Conservation (phyloP, 208 protist genomes). For the Leishmania tropica region DNA sequence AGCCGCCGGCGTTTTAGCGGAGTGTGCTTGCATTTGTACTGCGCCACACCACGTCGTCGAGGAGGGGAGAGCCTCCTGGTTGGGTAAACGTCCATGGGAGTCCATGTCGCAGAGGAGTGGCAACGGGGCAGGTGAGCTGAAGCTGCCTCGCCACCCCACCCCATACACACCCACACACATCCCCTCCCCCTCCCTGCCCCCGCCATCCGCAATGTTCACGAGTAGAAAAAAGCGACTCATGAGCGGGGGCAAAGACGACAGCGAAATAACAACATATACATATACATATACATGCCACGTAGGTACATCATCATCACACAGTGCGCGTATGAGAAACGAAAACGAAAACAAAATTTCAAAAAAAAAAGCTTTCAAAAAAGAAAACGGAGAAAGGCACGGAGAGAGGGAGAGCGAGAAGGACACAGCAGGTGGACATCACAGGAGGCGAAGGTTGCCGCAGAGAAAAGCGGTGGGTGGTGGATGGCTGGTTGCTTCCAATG, state of each 20-base stretch:
- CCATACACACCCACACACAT: too few species aligned
- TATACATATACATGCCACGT: too few species aligned
- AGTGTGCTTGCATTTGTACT: not conserved
- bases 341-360: not conserved
- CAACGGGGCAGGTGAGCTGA: not conserved
- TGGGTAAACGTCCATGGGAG: not conserved
- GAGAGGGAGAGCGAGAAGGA: not conserved
- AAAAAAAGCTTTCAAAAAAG: too few species aligned
- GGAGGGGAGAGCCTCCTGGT: not conserved
- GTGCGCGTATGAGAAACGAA: not conserved
- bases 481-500: not conserved
- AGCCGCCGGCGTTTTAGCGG: slow-evolving; percentile 56
- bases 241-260: not conserved
- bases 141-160: not conserved
- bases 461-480: not conserved
- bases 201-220: not conserved
- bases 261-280: not conserved
- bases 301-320: not conserved
- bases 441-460: too few species aligned
- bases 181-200: not conserved
- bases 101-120: not conserved
- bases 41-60: not conserved
- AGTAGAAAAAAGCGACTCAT: not conserved
- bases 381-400: not conserved
- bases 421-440: not conserved